These are phyloP conservation scores for Penicillium sp. DNA, from an alignment of 2,329 filamentous ascomycete genomes.

Conservation along the genomic window DNA sequence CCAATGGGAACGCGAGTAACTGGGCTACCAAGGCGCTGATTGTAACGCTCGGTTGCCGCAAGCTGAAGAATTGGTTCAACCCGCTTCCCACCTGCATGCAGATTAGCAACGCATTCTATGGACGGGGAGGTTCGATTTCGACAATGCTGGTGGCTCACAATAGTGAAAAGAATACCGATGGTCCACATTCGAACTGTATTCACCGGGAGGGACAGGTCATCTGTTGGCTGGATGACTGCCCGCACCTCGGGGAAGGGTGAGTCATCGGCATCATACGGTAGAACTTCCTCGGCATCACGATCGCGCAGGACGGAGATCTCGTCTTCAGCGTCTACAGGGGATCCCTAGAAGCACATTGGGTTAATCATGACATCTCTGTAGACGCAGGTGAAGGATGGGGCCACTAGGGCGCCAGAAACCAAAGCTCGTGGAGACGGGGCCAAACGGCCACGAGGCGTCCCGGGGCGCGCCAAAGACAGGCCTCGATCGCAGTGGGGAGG, in stretches of 20 bases:
- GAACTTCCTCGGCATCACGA: slow-evolving; percentile 31
- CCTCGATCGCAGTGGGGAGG: background rate
- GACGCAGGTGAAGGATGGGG: background rate
- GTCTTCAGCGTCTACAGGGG: slow-evolving; percentile 10
- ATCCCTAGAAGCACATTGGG: slow-evolving; percentile 8
- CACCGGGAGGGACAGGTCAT: slow-evolving; percentile 33
- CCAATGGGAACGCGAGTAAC: slow-evolving; percentile 48
- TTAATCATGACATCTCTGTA: background rate
- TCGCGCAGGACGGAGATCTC: slow-evolving; percentile 30
- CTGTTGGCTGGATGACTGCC: slow-evolving; percentile 35
- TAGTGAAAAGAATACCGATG: slow-evolving; percentile 40
- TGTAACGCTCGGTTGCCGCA: slow-evolving; percentile 41
- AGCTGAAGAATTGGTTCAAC: slow-evolving; percentile 42
- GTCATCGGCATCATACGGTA: slow-evolving; percentile 38
- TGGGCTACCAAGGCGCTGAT: slow-evolving; percentile 43
- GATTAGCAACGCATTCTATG: background rate
- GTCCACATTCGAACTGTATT: slow-evolving; percentile 41
- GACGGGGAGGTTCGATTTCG: background rate
- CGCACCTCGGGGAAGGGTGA: slow-evolving; percentile 43
- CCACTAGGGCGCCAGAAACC: background rate
- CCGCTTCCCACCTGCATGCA: slow-evolving; percentile 34
- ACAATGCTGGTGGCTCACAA: slow-evolving; percentile 25
- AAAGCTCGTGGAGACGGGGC: background rate
- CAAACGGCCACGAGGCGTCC: background rate
- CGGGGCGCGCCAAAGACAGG: background rate